Conservation (phyloP, 768 basidiomycete species). For the Paxillus involutus region DNA sequence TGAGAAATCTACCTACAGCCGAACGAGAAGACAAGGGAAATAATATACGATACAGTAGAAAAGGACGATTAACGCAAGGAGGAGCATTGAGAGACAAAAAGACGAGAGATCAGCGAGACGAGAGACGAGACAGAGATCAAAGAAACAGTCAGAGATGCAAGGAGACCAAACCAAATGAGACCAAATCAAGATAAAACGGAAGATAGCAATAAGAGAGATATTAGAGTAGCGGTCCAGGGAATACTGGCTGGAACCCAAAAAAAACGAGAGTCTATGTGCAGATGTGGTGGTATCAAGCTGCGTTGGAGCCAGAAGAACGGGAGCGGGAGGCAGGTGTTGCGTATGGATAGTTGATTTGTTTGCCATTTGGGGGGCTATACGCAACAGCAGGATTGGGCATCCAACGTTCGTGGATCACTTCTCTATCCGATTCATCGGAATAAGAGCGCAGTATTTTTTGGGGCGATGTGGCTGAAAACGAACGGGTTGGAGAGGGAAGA, state of each 20-base stretch:
- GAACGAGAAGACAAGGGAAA: slow-evolving; percentile 23
- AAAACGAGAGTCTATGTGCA: slow-evolving; percentile 23
- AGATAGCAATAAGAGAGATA: slow-evolving; percentile 36
- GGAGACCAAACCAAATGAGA: slow-evolving; percentile 18
- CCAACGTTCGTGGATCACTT: slow-evolving; percentile 65
- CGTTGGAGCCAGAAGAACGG: slow-evolving; percentile 34
- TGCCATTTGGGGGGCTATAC: slow-evolving; percentile 37
- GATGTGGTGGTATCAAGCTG: slow-evolving; percentile 29
- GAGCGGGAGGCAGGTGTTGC: slow-evolving; percentile 22
- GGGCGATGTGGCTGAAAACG: slow-evolving; percentile 46
- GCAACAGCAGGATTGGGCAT: slow-evolving; percentile 47
- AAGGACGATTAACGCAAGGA: slow-evolving; percentile 30
- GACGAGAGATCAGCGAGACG: slow-evolving; percentile 11
- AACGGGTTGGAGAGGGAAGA: slow-evolving; percentile 44
- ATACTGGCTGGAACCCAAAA: slow-evolving; percentile 25
- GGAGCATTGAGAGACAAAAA: slow-evolving; percentile 18
- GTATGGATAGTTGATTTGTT: slow-evolving; percentile 26
- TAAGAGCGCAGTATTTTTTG: slow-evolving; percentile 59
- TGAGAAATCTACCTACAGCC: slow-evolving; percentile 34
- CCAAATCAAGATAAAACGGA: slow-evolving; percentile 24
- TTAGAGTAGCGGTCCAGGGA: slow-evolving; percentile 32
- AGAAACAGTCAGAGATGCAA: slow-evolving; percentile 9
- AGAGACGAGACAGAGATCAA: slow-evolving; percentile 13
- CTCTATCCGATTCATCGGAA: slow-evolving; percentile 62
- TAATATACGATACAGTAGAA: slow-evolving; percentile 33